Evolutionary conservation across 371 early-diverging fungal genomes (phyloP).

Genomic region (Quaeritorhiza haematococci): DNA sequence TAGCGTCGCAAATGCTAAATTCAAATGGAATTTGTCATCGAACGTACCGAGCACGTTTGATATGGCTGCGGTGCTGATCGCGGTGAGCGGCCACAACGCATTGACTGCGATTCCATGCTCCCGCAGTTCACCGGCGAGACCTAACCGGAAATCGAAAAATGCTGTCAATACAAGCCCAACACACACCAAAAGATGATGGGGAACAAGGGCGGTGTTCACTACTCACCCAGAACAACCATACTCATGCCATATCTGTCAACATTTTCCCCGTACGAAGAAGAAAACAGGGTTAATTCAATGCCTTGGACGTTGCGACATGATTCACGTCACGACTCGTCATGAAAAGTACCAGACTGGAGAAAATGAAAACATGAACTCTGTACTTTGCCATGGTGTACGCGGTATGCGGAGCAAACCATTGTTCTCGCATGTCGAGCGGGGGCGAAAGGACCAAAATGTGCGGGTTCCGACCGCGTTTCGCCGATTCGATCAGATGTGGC

Average conservation of each 20-base stretch:
- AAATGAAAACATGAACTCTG: slow-evolving; percentile 6
- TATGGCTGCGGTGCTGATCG: slow-evolving; percentile 71
- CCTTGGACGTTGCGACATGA: background rate
- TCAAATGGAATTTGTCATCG: background rate
- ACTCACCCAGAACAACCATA: too few species aligned
- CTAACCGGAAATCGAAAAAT: too few species aligned
- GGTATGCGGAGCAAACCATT: slow-evolving; percentile 66
- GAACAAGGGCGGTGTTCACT: too few species aligned
- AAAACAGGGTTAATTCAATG: background rate
- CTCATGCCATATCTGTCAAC: too few species aligned
- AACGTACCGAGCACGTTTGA: slow-evolving; percentile 37
- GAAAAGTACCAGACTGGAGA: background rate
- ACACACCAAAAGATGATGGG: too few species aligned
- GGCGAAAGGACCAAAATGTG: slow-evolving; percentile 72
- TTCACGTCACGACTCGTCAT: background rate
- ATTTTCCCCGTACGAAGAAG: too few species aligned
- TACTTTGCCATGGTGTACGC: slow-evolving; percentile 77
- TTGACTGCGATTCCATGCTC: slow-evolving; percentile 69
- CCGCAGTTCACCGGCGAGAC: slow-evolving; percentile 66
- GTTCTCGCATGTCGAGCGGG: slow-evolving; percentile 58
- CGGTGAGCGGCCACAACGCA: slow-evolving; percentile 74
- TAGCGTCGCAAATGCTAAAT: background rate
- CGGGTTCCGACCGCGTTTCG: slow-evolving; percentile 47
- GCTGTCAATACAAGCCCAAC: too few species aligned
- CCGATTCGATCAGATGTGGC: slow-evolving; percentile 60